Evolutionary conservation across 2,329 filamentous ascomycete species (phyloP), one percentile per base, ranked within the genome.

Genomic region (Endocalyx cinctus): DNA sequence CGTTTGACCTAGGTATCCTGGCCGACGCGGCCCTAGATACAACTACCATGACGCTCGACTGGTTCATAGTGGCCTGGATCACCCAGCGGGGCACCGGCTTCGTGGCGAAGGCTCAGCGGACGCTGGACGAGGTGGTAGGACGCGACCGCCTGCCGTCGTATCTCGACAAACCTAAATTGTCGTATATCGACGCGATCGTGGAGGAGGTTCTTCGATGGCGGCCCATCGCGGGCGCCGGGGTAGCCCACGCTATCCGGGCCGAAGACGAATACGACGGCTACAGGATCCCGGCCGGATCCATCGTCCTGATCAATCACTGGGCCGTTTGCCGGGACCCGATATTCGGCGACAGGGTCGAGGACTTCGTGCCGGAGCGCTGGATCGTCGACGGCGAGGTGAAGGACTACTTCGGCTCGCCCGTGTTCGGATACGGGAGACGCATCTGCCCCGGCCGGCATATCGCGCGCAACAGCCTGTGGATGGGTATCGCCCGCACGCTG

Each of bases 361-460:
- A 33, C 1, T 62, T 62, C 34, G n/a, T 43, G 8, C 58, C 59
- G 0, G 56, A 60, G 33, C 40, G 55, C n/a, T 62, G 58, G 56
- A 33, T 59, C 4, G 37, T 29, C 15, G 28, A 43, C 20, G 20
- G 6, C 14, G 26, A 33, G n/a, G n/a, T 11, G 13, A 33, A 54
- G 13, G 52, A 51, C 23, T 45, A 55, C 15, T 43, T 61, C 33
- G 57, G 58, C 0, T 45, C 53, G 3, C 43, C 51, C 1, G 62
- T 63, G 6, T 73, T 75, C 33, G 71, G 70, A 0, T 74, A 65
- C 34, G 71, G 72, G 1, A 54, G 69, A 3, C 50, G 71, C 1
- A 54, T 67, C 1, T 66, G 61, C 16, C 58, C 53, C 3, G 58
- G 57, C 0, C 64, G 67, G 10, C 62, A 70, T 39, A 60, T 77